Evolutionary conservation across 768 basidiomycete species (phyloP), one percentile per base, ranked within the genome.

Genomic region (Boletus sp.): DNA sequence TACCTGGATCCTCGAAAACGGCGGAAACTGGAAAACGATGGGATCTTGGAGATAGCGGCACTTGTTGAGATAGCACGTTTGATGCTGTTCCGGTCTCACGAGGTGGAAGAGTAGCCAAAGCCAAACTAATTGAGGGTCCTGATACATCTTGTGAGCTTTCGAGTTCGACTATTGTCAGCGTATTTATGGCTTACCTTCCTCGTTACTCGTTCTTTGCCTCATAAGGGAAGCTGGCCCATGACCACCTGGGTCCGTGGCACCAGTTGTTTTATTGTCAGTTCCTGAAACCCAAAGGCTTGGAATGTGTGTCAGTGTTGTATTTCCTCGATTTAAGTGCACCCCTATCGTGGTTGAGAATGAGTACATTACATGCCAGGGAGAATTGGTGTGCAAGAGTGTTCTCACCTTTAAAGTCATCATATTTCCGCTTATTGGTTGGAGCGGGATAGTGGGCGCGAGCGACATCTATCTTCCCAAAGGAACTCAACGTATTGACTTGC

Each of bases 1-100:
- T 45, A 67, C 67, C 55, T 1, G 47, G 17, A 39, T 69, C 68
- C 18, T 57, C 49, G 33, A 59, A 66, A 42, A 66, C 54, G 0
- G 61, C 50, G 11, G 57, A 67, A 14, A 55, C 32, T n/a, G 55
- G 52, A 18, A 52, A 42, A 2, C 62, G 48, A 17, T 57, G 54
- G 2, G 55, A 57, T 30, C 50, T 57, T 10, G 52, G 48, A 4
- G 58, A 57, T 10, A 54, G 42, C 0, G 45, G 6, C 2, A 29
- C 47, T 41, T 42, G 55, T 35, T 58, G 49, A 18, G 52, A 39
- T 28, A 35, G 29, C 17, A 18, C 30, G 7, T 57, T 42, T 15
- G 37, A 42, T 28, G 29, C 37, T 12, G 32, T 5, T 41, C 45
- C 47, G 5, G 51, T 37, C 17, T 51, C 30, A 28, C 24, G 54